Evolutionary conservation across 768 basidiomycete species (phyloP).

Genomic region (Suillus variegatus): DNA sequence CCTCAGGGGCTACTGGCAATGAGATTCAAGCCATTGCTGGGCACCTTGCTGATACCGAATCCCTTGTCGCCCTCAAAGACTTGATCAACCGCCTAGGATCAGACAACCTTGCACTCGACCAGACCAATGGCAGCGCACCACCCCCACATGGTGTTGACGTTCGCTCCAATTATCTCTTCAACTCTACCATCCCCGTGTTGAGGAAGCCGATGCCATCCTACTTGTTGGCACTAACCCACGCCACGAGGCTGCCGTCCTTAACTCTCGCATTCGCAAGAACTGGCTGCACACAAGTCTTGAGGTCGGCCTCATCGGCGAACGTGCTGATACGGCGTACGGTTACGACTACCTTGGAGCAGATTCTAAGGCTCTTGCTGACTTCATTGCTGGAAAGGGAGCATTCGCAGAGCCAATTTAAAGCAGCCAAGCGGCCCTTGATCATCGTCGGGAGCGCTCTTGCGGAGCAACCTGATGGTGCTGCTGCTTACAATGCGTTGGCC

Average conservation of each 20-base stretch:
- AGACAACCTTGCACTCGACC: slow-evolving; percentile 88
- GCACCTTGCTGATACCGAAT: slow-evolving; percentile 90
- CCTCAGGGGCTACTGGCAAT: slow-evolving; percentile 82
- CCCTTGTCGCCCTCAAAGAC: slow-evolving; percentile 92
- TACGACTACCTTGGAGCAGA: slow-evolving; percentile 88
- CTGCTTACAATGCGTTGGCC: slow-evolving; percentile 71
- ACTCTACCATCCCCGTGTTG: slow-evolving; percentile 87
- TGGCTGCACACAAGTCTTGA: slow-evolving; percentile 89
- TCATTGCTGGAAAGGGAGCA: slow-evolving; percentile 72
- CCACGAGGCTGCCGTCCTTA: slow-evolving; percentile 92
- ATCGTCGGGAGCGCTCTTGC: slow-evolving; percentile 86
- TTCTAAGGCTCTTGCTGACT: slow-evolving; percentile 72
- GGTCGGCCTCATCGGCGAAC: slow-evolving; percentile 87
- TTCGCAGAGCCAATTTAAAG: slow-evolving; percentile 87
- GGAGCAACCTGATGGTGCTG: slow-evolving; percentile 84
- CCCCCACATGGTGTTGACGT: slow-evolving; percentile 86
- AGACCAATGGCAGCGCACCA: slow-evolving; percentile 59
- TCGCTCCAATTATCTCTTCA: slow-evolving; percentile 96
- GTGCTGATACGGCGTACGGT: slow-evolving; percentile 88
- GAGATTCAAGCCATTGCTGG: slow-evolving; percentile 97
- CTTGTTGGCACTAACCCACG: slow-evolving; percentile 96
- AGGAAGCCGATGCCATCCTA: slow-evolving; percentile 89
- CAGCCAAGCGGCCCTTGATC: slow-evolving; percentile 89
- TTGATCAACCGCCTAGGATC: slow-evolving; percentile 91
- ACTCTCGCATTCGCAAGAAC: slow-evolving; percentile 94